Evolutionary conservation across 345 rosid genomes (phyloP).

Genomic region (Hirschfeldia incana): DNA sequence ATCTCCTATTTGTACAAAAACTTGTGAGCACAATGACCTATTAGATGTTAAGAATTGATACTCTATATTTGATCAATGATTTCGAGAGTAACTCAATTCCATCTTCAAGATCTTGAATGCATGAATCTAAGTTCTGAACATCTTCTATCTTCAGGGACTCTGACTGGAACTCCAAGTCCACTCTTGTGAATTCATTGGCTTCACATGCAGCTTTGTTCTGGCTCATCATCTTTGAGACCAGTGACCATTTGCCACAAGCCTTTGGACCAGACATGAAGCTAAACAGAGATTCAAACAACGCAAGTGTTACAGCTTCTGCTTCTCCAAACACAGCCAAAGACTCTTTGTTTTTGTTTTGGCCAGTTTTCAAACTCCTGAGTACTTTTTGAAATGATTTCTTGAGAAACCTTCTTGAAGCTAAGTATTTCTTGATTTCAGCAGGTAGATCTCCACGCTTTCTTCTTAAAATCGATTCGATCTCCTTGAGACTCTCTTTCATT

Average conservation of each 20-base stretch:
- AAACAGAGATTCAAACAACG: slow-evolving; percentile 42
- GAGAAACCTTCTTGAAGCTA: slow-evolving; percentile 42
- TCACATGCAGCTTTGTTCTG: slow-evolving; percentile 28
- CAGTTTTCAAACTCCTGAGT: slow-evolving; percentile 22
- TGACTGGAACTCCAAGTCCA: slow-evolving; percentile 34
- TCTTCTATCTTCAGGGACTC: slow-evolving; percentile 18
- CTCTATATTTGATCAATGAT: slow-evolving; percentile 46
- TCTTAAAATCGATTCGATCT: slow-evolving; percentile 38
- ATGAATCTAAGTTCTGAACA: slow-evolving; percentile 34
- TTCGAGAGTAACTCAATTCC: slow-evolving; percentile 45
- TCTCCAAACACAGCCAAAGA: slow-evolving; percentile 36
- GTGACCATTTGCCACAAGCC: slow-evolving; percentile 35
- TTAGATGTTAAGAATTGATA: slow-evolving; percentile 47
- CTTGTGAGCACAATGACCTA: slow-evolving; percentile 24
- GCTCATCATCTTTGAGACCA: slow-evolving; percentile 44
- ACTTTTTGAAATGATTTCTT: slow-evolving; percentile 34
- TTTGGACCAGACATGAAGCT: slow-evolving; percentile 42
- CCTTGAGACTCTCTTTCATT: slow-evolving; percentile 32
- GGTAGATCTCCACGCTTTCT: slow-evolving; percentile 36
- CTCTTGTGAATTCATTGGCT: slow-evolving; percentile 40
- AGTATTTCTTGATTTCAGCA: slow-evolving; percentile 41
- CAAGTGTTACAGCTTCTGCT: slow-evolving; percentile 37
- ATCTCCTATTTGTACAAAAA: slow-evolving; percentile 8
- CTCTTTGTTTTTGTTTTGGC: neutral
- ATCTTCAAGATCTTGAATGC: slow-evolving; percentile 49